Percentiles rank a stretch among this genome's conserved stretches.
phyloP scores from a whole-genome alignment of 176 grass and related monocot genomes.

The Stipa capillata region DNA sequence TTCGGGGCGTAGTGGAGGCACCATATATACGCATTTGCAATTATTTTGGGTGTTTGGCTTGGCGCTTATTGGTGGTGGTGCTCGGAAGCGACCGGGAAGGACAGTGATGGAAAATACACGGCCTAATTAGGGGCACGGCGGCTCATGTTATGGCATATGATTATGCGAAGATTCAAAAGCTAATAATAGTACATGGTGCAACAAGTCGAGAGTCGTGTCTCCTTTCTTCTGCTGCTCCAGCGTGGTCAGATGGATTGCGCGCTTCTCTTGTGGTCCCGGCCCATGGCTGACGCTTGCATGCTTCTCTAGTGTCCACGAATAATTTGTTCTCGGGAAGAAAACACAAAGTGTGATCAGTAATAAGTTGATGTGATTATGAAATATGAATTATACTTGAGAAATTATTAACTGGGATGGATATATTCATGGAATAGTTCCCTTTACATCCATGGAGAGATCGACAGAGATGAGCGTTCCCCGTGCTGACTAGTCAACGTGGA shows the following conservation, averaged over 20 bases:
- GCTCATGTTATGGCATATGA: not conserved
- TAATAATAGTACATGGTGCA: not conserved
- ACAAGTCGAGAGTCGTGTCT: not conserved
- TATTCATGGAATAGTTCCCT: not conserved
- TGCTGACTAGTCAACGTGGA: not conserved
- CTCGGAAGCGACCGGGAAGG: constrained; percentile 11
- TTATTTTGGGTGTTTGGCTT: no score
- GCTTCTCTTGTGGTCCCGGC: not conserved
- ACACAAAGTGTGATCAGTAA: not conserved
- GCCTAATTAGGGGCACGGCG: not conserved
- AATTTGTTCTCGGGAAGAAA: not conserved
- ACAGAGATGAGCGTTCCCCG: not conserved
- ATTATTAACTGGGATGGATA: not conserved
- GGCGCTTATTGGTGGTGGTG: not conserved
- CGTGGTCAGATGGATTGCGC: not conserved
- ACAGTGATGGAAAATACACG: not conserved
- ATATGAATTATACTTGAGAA: not conserved
- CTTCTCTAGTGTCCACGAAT: not conserved
- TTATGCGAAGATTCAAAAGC: not conserved
- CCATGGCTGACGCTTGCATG: not conserved
- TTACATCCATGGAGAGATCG: not conserved
- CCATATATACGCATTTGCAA: constrained; percentile 9
- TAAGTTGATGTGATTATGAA: not conserved
- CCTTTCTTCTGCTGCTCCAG: not conserved
- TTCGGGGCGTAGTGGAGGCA: not conserved